Conservation (phyloP, 2,329 filamentous ascomycete genomes). For the Nectriaceae sp. region DNA sequence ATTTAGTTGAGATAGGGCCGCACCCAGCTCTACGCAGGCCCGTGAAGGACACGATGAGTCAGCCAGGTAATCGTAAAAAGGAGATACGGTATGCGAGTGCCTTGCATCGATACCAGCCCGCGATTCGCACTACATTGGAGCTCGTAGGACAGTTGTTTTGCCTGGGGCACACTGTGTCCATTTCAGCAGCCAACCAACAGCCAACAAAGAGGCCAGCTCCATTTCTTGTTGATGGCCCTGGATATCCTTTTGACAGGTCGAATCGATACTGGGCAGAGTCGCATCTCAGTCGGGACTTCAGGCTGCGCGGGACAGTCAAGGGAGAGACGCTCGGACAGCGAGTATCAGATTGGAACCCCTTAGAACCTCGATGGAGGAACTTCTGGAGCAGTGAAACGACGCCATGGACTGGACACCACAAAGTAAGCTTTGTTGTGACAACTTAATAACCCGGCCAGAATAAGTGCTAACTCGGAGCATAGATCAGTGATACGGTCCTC, state of each 20-base stretch:
- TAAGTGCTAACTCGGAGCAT: not conserved
- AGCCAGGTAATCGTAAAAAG: conserved; percentile 29
- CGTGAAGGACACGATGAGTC: conserved; percentile 15
- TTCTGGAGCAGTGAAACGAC: conserved; percentile 16
- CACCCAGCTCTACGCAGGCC: conserved; percentile 22
- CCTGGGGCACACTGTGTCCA: conserved; percentile 42
- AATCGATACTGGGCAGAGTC: conserved; percentile 37
- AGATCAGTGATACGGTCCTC: conserved; percentile 7
- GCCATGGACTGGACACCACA: conserved; percentile 43
- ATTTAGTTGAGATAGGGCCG: conserved; percentile 27
- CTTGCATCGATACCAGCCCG: not conserved
- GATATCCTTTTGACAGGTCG: conserved; percentile 39
- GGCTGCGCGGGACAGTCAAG: conserved; percentile 30
- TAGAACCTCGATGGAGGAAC: conserved; percentile 26
- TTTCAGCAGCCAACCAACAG: conserved; percentile 42
- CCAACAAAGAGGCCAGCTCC: conserved; percentile 13
- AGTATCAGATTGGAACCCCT: conserved; percentile 17
- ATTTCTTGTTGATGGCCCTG: conserved; percentile 32
- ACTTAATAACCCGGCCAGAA: not conserved
- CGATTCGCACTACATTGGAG: not conserved
- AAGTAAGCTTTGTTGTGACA: conserved; percentile 30
- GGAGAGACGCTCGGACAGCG: conserved; percentile 42
- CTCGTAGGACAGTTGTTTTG: conserved; percentile 29
- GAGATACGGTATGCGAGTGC: conserved; percentile 26
- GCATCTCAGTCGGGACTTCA: conserved; percentile 27